Percentiles rank a stretch among this genome's conserved stretches.
Conservation (phyloP, 1,284 basidiomycete genomes). For the Fomitopsis betulina region DNA sequence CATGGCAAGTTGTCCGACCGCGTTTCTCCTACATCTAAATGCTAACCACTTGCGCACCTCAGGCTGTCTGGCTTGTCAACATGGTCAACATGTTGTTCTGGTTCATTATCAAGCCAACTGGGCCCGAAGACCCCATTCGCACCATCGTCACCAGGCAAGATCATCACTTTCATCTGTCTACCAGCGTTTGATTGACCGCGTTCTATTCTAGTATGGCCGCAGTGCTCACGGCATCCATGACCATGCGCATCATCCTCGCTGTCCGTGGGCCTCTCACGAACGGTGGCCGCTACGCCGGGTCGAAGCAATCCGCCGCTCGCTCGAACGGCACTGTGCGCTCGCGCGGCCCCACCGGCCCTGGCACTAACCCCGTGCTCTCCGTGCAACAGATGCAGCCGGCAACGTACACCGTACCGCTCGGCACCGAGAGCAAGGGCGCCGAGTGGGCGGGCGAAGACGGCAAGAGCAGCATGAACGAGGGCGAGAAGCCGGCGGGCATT, state of each 20-base stretch:
- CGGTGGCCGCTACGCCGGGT: constrained; percentile 61
- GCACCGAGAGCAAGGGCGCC: constrained; percentile 50
- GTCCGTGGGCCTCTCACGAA: constrained; percentile 65
- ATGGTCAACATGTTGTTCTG: constrained; percentile 76
- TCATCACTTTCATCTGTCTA: not conserved
- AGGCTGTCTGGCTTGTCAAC: constrained; percentile 74
- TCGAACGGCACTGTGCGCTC: constrained; percentile 36
- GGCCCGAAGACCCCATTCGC: constrained; percentile 57
- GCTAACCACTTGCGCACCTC: constrained; percentile 2
- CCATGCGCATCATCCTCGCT: constrained; percentile 75
- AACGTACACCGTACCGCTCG: constrained; percentile 59
- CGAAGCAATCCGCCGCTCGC: constrained; percentile 25
- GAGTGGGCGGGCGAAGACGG: constrained; percentile 40
- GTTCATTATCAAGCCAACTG: constrained; percentile 71
- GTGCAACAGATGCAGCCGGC: constrained; percentile 28
- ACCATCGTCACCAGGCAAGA: constrained; percentile 64
- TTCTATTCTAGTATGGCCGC: constrained; percentile 57
- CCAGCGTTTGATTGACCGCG: constrained; percentile 3
- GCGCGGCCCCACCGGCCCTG: constrained; percentile 18
- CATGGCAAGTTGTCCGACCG: constrained; percentile 39
- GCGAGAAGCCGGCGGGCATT: constrained; percentile 29
- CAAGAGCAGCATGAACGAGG: constrained; percentile 51
- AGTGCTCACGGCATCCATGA: constrained; percentile 79
- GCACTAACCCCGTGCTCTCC: constrained; percentile 29
- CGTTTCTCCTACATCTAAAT: not conserved